phyloP scores from a whole-genome alignment of 306 rosid species.

The Fragaria iinumae region DNA sequence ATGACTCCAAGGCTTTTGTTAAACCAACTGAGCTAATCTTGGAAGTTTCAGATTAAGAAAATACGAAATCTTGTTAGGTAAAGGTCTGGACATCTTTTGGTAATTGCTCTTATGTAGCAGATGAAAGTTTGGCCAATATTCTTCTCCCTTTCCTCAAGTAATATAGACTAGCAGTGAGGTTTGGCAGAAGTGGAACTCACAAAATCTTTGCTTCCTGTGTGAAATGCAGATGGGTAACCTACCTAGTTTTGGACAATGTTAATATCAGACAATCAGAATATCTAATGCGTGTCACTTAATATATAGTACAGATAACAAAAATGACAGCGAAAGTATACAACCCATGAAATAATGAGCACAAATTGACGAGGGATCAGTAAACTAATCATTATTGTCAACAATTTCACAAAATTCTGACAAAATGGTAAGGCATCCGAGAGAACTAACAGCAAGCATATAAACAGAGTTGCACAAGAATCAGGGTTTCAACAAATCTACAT shows the following conservation, averaged over 20 bases:
- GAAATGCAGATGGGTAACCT: neutral
- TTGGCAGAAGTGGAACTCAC: neutral
- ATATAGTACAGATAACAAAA: neutral
- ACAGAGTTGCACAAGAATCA: constrained; percentile 30
- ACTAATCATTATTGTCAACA: constrained; percentile 22
- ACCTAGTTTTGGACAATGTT: neutral
- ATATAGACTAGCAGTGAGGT: neutral
- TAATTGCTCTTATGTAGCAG: neutral
- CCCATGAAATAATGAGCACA: neutral
- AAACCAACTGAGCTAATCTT: neutral
- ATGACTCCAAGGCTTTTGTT: neutral
- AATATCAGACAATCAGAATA: neutral
- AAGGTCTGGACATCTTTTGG: neutral
- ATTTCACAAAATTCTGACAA: constrained; percentile 23
- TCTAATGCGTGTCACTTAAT: neutral
- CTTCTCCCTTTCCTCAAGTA: neutral
- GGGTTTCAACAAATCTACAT: constrained; percentile 34
- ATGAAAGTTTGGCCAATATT: neutral
- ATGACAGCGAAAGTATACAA: neutral
- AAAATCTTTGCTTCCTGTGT: neutral
- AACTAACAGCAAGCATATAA: constrained; percentile 30
- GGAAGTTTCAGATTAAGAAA: neutral
- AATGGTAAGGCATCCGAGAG: constrained; percentile 15
- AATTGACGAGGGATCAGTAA: neutral
- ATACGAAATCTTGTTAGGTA: neutral